Base-by-base conservation (phyloP, 1,139 yeast genomes). In the Geotrichum australiense region DNA sequence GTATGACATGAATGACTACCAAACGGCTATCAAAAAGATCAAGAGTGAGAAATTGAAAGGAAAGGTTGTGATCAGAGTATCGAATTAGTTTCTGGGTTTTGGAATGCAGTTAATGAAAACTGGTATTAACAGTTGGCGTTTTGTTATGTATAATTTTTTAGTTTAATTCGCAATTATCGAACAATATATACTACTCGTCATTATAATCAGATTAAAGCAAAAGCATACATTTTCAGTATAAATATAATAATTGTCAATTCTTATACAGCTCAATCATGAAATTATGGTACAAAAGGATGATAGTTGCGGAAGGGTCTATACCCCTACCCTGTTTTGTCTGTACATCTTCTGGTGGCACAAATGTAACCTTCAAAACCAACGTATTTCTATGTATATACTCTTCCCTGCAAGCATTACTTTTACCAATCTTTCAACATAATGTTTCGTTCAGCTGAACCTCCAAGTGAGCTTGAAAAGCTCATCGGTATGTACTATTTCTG, bases 21-120 rank as follows among this genome's bases (percentile, higher is more conserved):
- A 70, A 37, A 55, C 63, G 5, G 91, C 85, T 0, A 54, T 72
- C 41, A 71, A 71, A 5, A 65, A 61, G 47, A 57, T 80, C 27
- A 58, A 57, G 12, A 58, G 67, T 12, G 73, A 74, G 43, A 66
- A 60, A 39, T 78, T 80, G 3, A 69, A 67, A 45, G 94, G 94
- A 30, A 83, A 83, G 56, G 67, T 82, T 29, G 69, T 82, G 6
- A 35, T 63, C 11, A 31, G 37, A 14, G 39, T 41, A 3, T 31
- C 40, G 16, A 18, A 16, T 28, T 15, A 20, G 26, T n/a, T n/a
- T 20, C 31, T 14, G 18, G 18, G 31, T 10, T 7, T 11, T 11
- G 8, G 8, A 20, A 28, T 10, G 11, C 31, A 12, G 19, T 20
- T 19, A 20, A 19, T 28, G 18, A 28, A n/a, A n/a, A n/a, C n/a